A percentile compares a stretch with the other conserved stretches of the same genome.
Conservation (phyloP, 1,284 basidiomycete genomes). For the Rhodotorula sp. region DNA sequence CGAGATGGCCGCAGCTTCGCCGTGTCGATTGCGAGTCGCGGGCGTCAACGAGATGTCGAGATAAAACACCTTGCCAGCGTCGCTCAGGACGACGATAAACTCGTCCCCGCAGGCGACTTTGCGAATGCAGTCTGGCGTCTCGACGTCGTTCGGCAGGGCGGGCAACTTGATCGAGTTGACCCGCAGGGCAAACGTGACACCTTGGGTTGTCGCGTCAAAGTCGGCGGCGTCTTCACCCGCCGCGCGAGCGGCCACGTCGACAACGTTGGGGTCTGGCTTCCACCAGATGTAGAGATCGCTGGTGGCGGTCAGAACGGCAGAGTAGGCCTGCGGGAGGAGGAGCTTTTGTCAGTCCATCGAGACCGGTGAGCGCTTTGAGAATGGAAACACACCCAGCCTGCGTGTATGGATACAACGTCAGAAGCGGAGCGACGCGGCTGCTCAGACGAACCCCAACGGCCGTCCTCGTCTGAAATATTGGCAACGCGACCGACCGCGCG, state of each 20-base stretch:
- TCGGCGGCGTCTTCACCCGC: slow-evolving; percentile 13
- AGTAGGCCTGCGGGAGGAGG: slow-evolving; percentile 32
- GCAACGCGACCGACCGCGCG: slow-evolving; percentile 22
- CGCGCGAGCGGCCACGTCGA: neutral
- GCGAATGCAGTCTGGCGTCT: slow-evolving; percentile 20
- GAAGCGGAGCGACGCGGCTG: neutral
- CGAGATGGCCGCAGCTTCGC: neutral
- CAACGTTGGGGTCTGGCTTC: slow-evolving; percentile 7
- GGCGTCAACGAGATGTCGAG: slow-evolving; percentile 30
- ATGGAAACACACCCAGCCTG: slow-evolving; percentile 1
- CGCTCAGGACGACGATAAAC: slow-evolving; percentile 41
- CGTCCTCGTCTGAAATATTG: slow-evolving; percentile 26
- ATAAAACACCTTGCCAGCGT: slow-evolving; percentile 25
- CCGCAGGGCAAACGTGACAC: slow-evolving; percentile 27
- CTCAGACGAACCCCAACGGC: slow-evolving; percentile 18
- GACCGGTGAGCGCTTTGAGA: neutral
- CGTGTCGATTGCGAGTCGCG: slow-evolving; percentile 12
- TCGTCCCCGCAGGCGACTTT: slow-evolving; percentile 41
- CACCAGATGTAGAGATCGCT: slow-evolving; percentile 38
- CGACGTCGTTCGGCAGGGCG: slow-evolving; percentile 15
- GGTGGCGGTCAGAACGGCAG: slow-evolving; percentile 27
- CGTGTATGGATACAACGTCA: neutral
- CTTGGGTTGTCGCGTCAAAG: slow-evolving; percentile 3
- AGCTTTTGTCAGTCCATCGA: neutral
- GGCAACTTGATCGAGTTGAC: slow-evolving; percentile 27